Base-by-base conservation (phyloP, 805 yeast genomes). In the Wickerhamomyces alni region DNA sequence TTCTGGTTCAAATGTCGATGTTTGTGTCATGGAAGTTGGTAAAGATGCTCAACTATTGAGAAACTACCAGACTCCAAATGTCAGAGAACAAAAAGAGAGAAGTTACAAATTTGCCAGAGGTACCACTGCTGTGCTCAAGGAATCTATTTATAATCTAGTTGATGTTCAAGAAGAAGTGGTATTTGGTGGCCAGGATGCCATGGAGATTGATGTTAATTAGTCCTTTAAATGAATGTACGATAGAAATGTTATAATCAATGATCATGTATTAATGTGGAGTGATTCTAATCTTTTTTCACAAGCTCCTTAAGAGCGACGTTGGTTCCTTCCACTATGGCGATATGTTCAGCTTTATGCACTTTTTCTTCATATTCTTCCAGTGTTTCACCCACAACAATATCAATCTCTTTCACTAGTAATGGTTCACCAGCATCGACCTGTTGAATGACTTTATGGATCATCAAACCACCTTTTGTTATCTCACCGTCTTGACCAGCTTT, bases 381-480 rank as follows among this genome's bases (percentile, higher is more conserved):
- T 1, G 86, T 57, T 58, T 91, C 98, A 1, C 77, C 87, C 40
- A 80, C 79, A 16, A 63, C 62, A 31, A 91, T 72, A 4, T 75
- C 82, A 27, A 93, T 61, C 57, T 89, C 87, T 55, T 80, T 83
- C 11, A 93, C 89, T 13, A 93, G 64, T 31, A 93, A 62, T 2
- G 99, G 97, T 51, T 82, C 83, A 18, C 99, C 99, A 51, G 81
- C 79, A 61, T 93, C 99, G 7, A 93, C 99, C 53, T 86, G 95
- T 35, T 88, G 86, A 50, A 93, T 89, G n/a, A 93, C 98, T 55
- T 83, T 77, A 66, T 93, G 99, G 33, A 93, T 85, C 99, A 93
- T 93, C 38, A 93, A 85, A 2, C 99, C 99, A 13, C 94, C 96
- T 47, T 74, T 75, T 8, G 71, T 50, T 38, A 80, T 76, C 48